These are phyloP conservation scores for Neurospora africana DNA, from an alignment of 495 filamentous ascomycete genomes.

Conservation along the genomic window DNA sequence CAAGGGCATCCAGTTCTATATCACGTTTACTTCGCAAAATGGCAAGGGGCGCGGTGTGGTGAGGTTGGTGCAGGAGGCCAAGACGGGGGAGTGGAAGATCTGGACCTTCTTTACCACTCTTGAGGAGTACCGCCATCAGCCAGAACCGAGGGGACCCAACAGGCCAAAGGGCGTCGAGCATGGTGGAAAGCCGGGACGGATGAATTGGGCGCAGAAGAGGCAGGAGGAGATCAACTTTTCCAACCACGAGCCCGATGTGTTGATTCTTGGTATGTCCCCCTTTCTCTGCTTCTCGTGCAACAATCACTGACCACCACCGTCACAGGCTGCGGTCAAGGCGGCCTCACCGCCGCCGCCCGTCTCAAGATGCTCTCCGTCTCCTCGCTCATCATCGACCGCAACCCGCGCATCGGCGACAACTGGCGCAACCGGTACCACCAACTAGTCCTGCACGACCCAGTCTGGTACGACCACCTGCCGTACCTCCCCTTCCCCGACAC, in stretches of 20 bases:
- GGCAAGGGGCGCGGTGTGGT: constrained; percentile 49
- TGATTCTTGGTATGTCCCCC: constrained; percentile 50
- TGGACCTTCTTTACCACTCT: constrained; percentile 54
- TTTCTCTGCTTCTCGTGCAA: neutral
- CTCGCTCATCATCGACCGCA: constrained; percentile 55
- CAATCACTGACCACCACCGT: constrained; percentile 1
- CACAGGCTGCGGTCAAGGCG: constrained; percentile 44
- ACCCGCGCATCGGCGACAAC: constrained; percentile 59
- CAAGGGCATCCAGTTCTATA: constrained; percentile 41
- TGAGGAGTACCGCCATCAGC: constrained; percentile 37
- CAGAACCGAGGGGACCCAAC: constrained; percentile 40
- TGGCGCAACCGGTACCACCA: constrained; percentile 61
- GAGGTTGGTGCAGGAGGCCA: constrained; percentile 40
- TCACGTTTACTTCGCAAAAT: constrained; percentile 40
- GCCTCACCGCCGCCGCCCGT: constrained; percentile 55
- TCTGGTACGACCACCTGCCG: constrained; percentile 68
- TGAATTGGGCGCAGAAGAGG: constrained; percentile 58
- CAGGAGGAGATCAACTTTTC: constrained; percentile 45
- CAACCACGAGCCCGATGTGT: constrained; percentile 47
- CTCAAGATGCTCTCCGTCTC: constrained; percentile 61
- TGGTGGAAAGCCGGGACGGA: constrained; percentile 32
- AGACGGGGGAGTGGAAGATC: constrained; percentile 47
- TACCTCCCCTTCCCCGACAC: constrained; percentile 57
- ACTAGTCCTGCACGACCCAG: constrained; percentile 63
- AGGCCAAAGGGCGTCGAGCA: constrained; percentile 43